Evolutionary conservation across 2,329 filamentous ascomycete species (phyloP).

Genomic region (Plectosphaerella cucumerina): DNA sequence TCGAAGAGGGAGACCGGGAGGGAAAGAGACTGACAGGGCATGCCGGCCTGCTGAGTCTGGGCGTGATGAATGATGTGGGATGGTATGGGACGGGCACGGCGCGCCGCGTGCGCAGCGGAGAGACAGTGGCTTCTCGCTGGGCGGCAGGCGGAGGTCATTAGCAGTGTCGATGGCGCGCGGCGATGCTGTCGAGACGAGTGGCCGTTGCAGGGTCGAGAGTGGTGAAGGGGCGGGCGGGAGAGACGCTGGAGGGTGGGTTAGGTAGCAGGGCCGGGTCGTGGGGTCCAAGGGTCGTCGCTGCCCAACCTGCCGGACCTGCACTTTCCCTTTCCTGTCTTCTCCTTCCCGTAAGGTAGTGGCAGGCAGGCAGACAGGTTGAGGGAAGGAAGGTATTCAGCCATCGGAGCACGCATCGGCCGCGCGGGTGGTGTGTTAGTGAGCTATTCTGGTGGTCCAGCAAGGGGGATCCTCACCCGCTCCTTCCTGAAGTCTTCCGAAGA

Average conservation of each 20-base stretch:
- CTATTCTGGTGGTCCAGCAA: not conserved
- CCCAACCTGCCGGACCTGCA: constrained; percentile 9
- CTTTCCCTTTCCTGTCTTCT: no score
- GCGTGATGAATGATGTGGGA: no score
- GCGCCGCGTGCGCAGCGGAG: not conserved
- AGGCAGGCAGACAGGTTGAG: not conserved
- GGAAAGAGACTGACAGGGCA: no score
- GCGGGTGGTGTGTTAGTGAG: not conserved
- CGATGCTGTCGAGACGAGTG: not conserved
- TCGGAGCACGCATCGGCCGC: not conserved
- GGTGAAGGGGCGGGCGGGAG: not conserved
- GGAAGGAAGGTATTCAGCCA: no score
- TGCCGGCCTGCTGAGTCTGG: no score
- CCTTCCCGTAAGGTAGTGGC: no score
- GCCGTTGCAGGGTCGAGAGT: not conserved
- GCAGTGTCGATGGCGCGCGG: not conserved
- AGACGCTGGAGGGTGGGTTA: not conserved
- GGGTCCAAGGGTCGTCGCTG: constrained; percentile 11
- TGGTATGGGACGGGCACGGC: no score
- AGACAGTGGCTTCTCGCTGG: constrained; percentile 12
- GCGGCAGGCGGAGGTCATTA: constrained; percentile 1
- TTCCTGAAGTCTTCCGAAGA: no score
- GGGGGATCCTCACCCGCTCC: constrained; percentile 3
- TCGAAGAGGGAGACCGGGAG: no score
- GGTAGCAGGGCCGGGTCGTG: not conserved